Conservation (phyloP, 2,329 filamentous ascomycete genomes). For the Xylaria sp. region DNA sequence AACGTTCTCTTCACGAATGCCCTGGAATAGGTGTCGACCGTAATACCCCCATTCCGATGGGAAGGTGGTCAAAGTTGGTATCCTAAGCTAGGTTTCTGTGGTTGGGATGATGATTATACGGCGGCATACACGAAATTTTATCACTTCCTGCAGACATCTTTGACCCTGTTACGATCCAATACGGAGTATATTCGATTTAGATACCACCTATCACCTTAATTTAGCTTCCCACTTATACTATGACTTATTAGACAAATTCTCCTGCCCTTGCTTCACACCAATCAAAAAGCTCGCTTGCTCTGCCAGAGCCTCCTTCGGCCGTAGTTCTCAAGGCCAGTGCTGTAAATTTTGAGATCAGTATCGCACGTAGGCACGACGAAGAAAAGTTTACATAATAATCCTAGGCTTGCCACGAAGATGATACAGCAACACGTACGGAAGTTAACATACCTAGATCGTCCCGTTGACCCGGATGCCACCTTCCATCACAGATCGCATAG, state of each 20-base stretch:
- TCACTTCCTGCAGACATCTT: neutral
- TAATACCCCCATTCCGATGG: too few relatives aligned
- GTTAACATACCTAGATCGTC: constrained; percentile 19
- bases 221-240: too few relatives aligned
- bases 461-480: constrained; percentile 35
- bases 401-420: neutral
- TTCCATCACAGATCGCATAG: constrained; percentile 33
- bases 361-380: neutral
- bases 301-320: constrained; percentile 29
- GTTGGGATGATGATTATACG: neutral
- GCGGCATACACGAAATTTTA: neutral
- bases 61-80: neutral
- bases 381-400: neutral
- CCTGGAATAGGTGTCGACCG: too few relatives aligned
- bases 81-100: neutral
- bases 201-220: neutral
- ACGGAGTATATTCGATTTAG: neutral
- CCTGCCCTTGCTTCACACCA: constrained; percentile 29
- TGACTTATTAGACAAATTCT: neutral
- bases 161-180: neutral
- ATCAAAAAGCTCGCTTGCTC: constrained; percentile 29
- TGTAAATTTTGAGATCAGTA: neutral
- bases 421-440: neutral
- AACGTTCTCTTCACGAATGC: too few relatives aligned
- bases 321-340: constrained; percentile 22